Evolutionary conservation across 306 rosid species (phyloP).

Genomic region (Carpinus viminea): DNA sequence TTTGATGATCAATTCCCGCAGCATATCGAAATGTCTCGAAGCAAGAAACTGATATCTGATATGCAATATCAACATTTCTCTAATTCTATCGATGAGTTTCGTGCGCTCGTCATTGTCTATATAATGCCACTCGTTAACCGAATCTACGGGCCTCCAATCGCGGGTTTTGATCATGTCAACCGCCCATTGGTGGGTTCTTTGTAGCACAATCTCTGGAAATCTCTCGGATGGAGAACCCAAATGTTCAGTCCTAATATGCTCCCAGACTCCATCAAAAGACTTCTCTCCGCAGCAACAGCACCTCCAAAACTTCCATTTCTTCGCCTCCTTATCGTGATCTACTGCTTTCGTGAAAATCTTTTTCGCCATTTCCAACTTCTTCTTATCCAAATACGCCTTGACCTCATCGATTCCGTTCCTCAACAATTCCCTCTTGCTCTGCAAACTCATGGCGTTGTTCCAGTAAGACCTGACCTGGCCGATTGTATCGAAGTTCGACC

Average conservation of each 20-base stretch:
- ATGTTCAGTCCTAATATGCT: neutral
- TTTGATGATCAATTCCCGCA: neutral
- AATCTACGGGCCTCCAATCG: neutral
- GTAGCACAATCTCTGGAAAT: neutral
- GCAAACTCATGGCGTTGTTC: neutral
- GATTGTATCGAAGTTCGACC: neutral
- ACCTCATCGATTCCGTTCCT: neutral
- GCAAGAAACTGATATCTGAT: neutral
- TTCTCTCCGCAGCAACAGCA: neutral
- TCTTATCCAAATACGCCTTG: neutral
- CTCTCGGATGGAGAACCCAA: neutral
- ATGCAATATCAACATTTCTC: neutral
- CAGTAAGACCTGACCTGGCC: neutral
- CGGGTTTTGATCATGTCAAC: neutral
- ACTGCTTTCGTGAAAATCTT: neutral
- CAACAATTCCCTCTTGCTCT: neutral
- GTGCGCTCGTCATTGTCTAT: neutral
- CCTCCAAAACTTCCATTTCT: neutral
- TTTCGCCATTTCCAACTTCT: neutral
- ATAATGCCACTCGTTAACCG: neutral
- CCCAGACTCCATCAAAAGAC: neutral
- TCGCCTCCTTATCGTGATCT: neutral
- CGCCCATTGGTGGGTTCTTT: neutral
- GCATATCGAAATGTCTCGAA: neutral
- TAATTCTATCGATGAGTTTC: neutral